phyloP scores from a whole-genome alignment of 176 grass and related monocot species.

The Lolium multiflorum region DNA sequence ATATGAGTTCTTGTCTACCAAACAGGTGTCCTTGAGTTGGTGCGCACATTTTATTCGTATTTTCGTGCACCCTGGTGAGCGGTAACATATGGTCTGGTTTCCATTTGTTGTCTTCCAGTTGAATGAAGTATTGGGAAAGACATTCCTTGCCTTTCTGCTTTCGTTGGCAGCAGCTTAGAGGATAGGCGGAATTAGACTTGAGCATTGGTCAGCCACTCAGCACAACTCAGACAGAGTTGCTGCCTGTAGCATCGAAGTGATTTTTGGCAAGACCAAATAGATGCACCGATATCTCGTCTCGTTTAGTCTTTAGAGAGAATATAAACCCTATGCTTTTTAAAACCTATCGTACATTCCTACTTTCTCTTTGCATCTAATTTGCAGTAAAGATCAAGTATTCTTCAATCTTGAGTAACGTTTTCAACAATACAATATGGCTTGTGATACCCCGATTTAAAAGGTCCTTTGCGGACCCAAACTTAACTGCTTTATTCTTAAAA shows the following conservation, averaged over 20 bases:
- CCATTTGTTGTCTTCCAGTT: constrained; percentile 12
- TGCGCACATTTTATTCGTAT: constrained; percentile 4
- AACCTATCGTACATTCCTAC: neutral
- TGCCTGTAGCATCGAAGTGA: constrained; percentile 8
- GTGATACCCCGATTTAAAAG: neutral
- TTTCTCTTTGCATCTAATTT: constrained; percentile 26
- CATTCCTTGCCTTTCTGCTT: neutral
- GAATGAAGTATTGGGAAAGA: constrained; percentile 23
- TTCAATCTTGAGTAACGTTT: constrained; percentile 17
- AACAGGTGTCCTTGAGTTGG: neutral
- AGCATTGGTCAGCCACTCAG: neutral
- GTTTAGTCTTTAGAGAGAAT: neutral
- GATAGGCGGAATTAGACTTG: neutral
- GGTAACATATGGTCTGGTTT: neutral
- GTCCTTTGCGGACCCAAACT: neutral
- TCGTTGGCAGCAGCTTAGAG: neutral
- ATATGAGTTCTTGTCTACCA: neutral
- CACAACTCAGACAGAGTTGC: neutral
- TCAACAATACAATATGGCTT: constrained; percentile 35
- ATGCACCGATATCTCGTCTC: neutral
- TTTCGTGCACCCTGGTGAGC: neutral
- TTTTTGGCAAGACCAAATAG: neutral
- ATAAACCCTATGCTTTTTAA: constrained; percentile 11
- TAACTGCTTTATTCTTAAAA: neutral
- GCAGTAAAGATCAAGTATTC: neutral